phyloP scores from a whole-genome alignment of 2,329 filamentous ascomycete genomes.

The Polychaeton citri region DNA sequence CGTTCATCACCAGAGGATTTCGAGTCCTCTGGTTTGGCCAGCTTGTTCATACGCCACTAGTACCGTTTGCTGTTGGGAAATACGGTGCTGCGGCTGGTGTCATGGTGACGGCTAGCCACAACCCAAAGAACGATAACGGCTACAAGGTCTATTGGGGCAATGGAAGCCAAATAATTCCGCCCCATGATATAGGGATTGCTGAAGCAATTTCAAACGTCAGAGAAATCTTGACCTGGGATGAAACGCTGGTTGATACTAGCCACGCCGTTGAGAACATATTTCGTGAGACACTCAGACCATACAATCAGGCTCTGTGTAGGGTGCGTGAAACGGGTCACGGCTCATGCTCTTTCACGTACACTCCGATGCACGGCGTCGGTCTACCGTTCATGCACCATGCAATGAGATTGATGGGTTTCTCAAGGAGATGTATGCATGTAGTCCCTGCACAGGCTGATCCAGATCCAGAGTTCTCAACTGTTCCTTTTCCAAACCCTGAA shows the following conservation, averaged over 20 bases:
- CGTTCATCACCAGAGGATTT: constrained; percentile 45
- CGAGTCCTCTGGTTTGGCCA: constrained; percentile 47
- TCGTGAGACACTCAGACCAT: constrained; percentile 28
- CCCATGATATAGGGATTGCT: constrained; percentile 46
- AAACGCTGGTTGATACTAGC: constrained; percentile 27
- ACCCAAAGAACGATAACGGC: constrained; percentile 51
- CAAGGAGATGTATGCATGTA: constrained; percentile 26
- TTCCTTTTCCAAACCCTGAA: constrained; percentile 53
- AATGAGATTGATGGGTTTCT: constrained; percentile 20
- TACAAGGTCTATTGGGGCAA: constrained; percentile 57
- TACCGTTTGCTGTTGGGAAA: constrained; percentile 46
- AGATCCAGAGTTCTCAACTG: constrained; percentile 50
- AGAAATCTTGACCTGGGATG: constrained; percentile 37
- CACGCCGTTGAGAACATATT: constrained; percentile 30
- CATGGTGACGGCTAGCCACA: constrained; percentile 55
- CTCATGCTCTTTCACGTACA: constrained; percentile 35
- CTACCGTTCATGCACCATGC: constrained; percentile 33
- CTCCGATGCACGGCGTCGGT: constrained; percentile 45
- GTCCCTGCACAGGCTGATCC: constrained; percentile 41
- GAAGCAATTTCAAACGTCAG: constrained; percentile 42
- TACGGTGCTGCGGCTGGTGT: constrained; percentile 44
- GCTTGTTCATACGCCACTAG: constrained; percentile 45
- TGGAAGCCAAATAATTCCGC: constrained; percentile 52
- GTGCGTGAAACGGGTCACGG: constrained; percentile 7
- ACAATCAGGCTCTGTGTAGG: constrained; percentile 31